phyloP scores from a whole-genome alignment of 2,329 filamentous ascomycete genomes.

The Bertia moriformis region DNA sequence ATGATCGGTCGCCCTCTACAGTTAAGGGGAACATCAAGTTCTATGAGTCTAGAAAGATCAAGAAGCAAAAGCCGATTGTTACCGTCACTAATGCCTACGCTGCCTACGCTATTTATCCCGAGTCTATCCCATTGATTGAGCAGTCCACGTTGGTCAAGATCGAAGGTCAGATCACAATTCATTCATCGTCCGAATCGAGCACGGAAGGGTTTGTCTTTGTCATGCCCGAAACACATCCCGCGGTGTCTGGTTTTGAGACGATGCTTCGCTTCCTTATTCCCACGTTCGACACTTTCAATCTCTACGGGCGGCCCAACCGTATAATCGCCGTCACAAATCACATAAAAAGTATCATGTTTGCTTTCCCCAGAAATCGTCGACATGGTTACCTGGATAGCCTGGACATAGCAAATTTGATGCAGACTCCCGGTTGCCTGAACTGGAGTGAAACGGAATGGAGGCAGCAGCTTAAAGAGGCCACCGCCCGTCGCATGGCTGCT shows the following conservation, averaged over 20 bases:
- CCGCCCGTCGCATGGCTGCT: slow-evolving; percentile 19
- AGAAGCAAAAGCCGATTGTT: slow-evolving; percentile 50
- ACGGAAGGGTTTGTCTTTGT: slow-evolving; percentile 56
- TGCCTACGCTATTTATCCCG: slow-evolving; percentile 55
- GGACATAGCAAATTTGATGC: slow-evolving; percentile 47
- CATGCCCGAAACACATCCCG: slow-evolving; percentile 54
- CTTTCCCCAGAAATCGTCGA: slow-evolving; percentile 44
- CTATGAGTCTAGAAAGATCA: slow-evolving; percentile 53
- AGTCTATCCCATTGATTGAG: slow-evolving; percentile 52
- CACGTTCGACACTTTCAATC: slow-evolving; percentile 50
- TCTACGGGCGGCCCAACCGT: slow-evolving; percentile 50
- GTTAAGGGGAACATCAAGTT: slow-evolving; percentile 53
- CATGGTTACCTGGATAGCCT: slow-evolving; percentile 53
- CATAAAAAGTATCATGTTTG: slow-evolving; percentile 54
- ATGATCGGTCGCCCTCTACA: slow-evolving; percentile 26
- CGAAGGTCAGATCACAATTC: slow-evolving; percentile 49
- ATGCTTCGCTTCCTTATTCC: slow-evolving; percentile 56
- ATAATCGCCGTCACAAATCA: slow-evolving; percentile 51
- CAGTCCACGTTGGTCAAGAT: slow-evolving; percentile 55
- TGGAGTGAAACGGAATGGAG: slow-evolving; percentile 55
- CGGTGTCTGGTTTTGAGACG: slow-evolving; percentile 54
- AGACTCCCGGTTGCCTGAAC: slow-evolving; percentile 39
- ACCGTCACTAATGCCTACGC: slow-evolving; percentile 51
- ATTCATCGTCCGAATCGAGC: slow-evolving; percentile 35
- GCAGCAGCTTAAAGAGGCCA: slow-evolving; percentile 48